Evolutionary conservation across 208 protist genomes (phyloP).

Genomic region (Endotrypanum monterogeii): DNA sequence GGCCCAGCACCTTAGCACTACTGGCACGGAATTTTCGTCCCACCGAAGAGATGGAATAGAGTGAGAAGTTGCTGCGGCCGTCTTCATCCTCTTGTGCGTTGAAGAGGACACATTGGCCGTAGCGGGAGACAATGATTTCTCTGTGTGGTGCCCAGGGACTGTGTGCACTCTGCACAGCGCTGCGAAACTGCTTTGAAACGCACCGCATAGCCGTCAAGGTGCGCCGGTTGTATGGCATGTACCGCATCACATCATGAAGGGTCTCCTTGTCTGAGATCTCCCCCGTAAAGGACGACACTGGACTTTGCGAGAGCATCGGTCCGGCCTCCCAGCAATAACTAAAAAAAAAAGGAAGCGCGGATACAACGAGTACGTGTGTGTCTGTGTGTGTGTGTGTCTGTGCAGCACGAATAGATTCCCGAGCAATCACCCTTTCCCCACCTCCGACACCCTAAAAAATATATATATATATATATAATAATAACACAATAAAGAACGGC

Average conservation of each 20-base stretch:
- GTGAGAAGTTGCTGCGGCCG: conserved; percentile 59
- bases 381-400: not conserved
- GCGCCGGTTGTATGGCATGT: conserved; percentile 86
- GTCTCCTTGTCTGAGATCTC: conserved; percentile 55
- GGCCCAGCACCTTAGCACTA: conserved; percentile 66
- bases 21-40: conserved; percentile 75
- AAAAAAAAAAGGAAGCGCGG: not conserved
- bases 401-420: too few relatives aligned
- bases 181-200: conserved; percentile 76
- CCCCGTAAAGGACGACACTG: conserved; percentile 50
- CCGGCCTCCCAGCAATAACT: not conserved
- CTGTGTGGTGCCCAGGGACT: conserved; percentile 68
- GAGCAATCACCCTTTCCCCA: too few relatives aligned
- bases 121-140: conserved; percentile 81
- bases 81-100: conserved; percentile 74
- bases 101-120: conserved; percentile 80
- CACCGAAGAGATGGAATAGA: conserved; percentile 75
- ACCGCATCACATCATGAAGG: conserved; percentile 76
- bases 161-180: conserved; percentile 65
- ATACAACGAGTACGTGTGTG: not conserved
- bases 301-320: conserved; percentile 51
- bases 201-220: conserved; percentile 80
- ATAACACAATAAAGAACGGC: too few relatives aligned
- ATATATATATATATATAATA: too few relatives aligned
- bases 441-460: too few relatives aligned